Evolutionary conservation across 139 green algal genomes (phyloP).

Genomic region (Tetraselmis chui): DNA sequence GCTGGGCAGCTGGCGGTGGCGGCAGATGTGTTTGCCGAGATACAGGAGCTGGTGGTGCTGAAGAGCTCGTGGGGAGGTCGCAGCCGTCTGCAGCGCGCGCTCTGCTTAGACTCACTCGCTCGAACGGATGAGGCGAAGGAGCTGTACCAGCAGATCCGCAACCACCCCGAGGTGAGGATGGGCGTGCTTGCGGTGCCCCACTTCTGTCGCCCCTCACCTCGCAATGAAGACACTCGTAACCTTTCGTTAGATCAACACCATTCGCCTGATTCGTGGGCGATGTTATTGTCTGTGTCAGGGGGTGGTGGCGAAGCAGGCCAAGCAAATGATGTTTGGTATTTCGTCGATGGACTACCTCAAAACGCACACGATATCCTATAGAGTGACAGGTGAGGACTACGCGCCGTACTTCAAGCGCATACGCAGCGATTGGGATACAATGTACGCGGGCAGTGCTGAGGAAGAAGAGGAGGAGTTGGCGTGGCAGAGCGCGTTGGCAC

Average conservation of each 20-base stretch:
- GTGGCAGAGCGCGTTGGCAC: neutral
- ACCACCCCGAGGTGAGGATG: constrained; percentile 3
- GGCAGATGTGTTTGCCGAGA: constrained; percentile 36
- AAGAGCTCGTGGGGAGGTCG: constrained; percentile 50
- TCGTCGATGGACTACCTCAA: constrained; percentile 57
- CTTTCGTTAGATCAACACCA: too few relatives aligned
- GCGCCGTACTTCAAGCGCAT: constrained; percentile 31
- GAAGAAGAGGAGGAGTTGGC: constrained; percentile 5
- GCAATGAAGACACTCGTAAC: too few relatives aligned
- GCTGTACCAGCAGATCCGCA: constrained; percentile 51
- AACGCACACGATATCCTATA: constrained; percentile 22
- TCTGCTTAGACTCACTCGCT: constrained; percentile 78
- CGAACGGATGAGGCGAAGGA: constrained; percentile 43
- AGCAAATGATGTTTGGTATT: constrained; percentile 73
- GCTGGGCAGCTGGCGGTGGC: constrained; percentile 23
- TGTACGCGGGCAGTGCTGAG: constrained; percentile 10
- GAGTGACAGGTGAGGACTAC: neutral
- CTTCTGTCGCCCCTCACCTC: too few relatives aligned
- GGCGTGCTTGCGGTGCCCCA: too few relatives aligned
- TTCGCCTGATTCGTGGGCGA: neutral
- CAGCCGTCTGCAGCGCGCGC: constrained; percentile 61
- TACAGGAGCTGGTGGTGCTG: constrained; percentile 22
- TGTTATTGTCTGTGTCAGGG: too few relatives aligned
- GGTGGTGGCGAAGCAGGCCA: constrained; percentile 51
- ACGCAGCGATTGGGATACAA: constrained; percentile 12